Percentiles rank a stretch among this genome's conserved stretches.
Evolutionary conservation across 2,329 filamentous ascomycete genomes (phyloP).

Genomic region (Bipolaris bicolor): DNA sequence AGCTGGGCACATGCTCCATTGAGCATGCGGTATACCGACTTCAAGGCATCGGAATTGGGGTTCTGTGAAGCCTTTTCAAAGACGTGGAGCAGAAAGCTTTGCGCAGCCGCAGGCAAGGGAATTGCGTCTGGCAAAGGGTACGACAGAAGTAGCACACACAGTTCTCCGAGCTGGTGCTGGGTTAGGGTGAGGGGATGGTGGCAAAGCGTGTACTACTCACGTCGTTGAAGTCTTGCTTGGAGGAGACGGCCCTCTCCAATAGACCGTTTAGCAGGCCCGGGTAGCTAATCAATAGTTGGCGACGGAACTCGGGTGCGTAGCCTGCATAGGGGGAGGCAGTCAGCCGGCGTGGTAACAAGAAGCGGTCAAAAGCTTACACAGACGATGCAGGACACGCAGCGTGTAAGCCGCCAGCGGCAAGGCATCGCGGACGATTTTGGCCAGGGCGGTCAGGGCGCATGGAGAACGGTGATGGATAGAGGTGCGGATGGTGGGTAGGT

Average conservation of each 20-base stretch:
- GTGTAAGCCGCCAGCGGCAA: conserved; percentile 60
- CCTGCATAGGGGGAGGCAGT: conserved; percentile 34
- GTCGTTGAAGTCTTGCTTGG: conserved; percentile 38
- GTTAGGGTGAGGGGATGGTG: conserved; percentile 3
- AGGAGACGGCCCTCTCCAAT: conserved; percentile 41
- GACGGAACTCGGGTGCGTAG: conserved; percentile 39
- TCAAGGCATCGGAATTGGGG: conserved; percentile 33
- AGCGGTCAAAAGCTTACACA: conserved; percentile 50
- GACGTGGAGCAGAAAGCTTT: conserved; percentile 42
- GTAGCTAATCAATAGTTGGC: conserved; percentile 38
- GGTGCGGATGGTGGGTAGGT: conserved; percentile 46
- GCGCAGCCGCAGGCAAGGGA: conserved; percentile 41
- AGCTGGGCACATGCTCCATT: conserved; percentile 46
- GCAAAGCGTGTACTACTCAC: conserved; percentile 28
- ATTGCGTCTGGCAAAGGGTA: conserved; percentile 38
- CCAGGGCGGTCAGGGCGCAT: conserved; percentile 57
- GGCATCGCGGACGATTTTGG: conserved; percentile 53
- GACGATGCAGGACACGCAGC: conserved; percentile 55
- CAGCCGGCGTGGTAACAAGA: conserved; percentile 17
- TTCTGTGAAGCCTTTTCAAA: conserved; percentile 37
- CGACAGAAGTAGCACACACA: conserved; percentile 45
- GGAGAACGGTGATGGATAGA: conserved; percentile 56
- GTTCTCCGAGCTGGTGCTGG: conserved; percentile 28
- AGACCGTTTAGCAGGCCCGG: conserved; percentile 42
- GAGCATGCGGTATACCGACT: conserved; percentile 41